Conservation (phyloP, 2,329 filamentous ascomycete genomes). For the Penicillium italicum region DNA sequence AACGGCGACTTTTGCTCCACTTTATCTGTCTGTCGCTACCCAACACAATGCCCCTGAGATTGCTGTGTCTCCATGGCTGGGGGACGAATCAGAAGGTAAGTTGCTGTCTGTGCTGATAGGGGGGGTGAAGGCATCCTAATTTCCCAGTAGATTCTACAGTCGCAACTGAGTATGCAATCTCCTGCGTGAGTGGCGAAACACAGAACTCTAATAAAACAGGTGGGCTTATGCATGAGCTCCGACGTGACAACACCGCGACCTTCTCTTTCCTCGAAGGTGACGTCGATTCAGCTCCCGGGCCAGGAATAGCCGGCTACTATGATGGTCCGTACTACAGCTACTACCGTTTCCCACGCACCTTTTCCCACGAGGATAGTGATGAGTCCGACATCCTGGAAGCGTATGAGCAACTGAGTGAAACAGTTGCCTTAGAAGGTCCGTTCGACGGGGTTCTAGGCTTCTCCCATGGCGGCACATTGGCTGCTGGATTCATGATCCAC, state of each 20-base stretch:
- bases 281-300: constrained; percentile 27
- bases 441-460: constrained; percentile 36
- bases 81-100: constrained; percentile 32
- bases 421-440: constrained; percentile 23
- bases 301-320: constrained; percentile 30
- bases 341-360: constrained; percentile 28
- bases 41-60: constrained; percentile 25
- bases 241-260: constrained; percentile 28
- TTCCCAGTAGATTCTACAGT: constrained; percentile 26
- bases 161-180: constrained; percentile 25
- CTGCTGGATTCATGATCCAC: constrained; percentile 29
- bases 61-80: constrained; percentile 36
- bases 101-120: background rate
- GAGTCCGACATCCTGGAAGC: constrained; percentile 25
- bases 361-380: constrained; percentile 21
- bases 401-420: constrained; percentile 27
- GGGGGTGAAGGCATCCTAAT: background rate
- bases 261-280: constrained; percentile 33
- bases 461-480: constrained; percentile 35
- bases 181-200: background rate
- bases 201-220: constrained; percentile 14
- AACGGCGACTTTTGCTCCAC: constrained; percentile 4
- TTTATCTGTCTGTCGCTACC: background rate
- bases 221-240: constrained; percentile 26
- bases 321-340: constrained; percentile 35